Conservation (phyloP, 108 stramenopile species). For the Cyclotella cryptica region DNA sequence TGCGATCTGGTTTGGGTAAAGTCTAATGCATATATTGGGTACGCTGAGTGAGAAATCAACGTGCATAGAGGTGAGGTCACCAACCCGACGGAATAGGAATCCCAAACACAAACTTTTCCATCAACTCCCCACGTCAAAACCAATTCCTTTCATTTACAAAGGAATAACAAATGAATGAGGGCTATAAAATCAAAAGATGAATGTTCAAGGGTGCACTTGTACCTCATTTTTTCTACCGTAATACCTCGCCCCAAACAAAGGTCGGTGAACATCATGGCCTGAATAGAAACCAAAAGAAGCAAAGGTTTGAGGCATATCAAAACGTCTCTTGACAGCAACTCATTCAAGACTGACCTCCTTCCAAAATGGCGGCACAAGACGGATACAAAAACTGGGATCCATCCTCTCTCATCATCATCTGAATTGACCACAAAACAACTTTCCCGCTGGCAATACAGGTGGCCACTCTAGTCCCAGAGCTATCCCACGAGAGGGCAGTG, state of each 20-base stretch:
- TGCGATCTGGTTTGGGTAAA: conserved; percentile 20
- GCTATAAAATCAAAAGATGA: no score
- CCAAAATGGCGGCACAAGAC: conserved; percentile 69
- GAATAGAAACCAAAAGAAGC: neutral
- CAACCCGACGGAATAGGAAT: conserved; percentile 64
- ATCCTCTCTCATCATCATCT: conserved; percentile 27
- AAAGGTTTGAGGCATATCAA: neutral
- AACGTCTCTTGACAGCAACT: neutral
- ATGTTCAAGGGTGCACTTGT: neutral
- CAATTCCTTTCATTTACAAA: conserved; percentile 49
- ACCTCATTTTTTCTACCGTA: conserved; percentile 63
- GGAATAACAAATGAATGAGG: neutral
- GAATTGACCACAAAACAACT: conserved; percentile 65
- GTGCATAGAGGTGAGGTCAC: conserved; percentile 74
- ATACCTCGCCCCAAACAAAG: conserved; percentile 78
- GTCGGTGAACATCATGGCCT: conserved; percentile 70
- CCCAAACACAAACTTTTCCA: conserved; percentile 85
- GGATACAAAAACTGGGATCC: conserved; percentile 43
- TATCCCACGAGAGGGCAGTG: conserved; percentile 85
- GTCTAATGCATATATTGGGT: conserved; percentile 82
- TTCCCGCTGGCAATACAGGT: conserved; percentile 85
- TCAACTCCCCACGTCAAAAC: conserved; percentile 90
- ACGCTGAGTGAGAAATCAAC: conserved; percentile 58
- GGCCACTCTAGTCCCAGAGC: conserved; percentile 67
- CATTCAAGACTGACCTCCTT: conserved; percentile 57